A percentile compares a stretch with the other conserved stretches of the same genome.
These are phyloP conservation scores for Metarhizium rileyi DNA, from an alignment of 2,329 filamentous ascomycete genomes.

Conservation along the genomic window DNA sequence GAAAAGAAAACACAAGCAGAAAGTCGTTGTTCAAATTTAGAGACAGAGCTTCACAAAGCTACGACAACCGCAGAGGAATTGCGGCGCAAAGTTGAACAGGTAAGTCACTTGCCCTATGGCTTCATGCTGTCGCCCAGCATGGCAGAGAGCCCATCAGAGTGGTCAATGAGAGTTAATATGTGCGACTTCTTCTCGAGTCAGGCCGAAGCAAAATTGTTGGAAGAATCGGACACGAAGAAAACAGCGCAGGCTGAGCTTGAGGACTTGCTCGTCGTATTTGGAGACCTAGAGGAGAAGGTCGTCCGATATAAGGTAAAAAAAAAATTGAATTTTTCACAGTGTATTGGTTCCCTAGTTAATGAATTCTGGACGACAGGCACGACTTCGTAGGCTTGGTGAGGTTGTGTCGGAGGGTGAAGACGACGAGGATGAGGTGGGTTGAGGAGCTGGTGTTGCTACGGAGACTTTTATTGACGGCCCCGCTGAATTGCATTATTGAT, in stretches of 20 bases:
- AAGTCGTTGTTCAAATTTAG: slow-evolving; percentile 15
- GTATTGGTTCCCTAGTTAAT: background rate
- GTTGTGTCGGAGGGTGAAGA: slow-evolving; percentile 55
- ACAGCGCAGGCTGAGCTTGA: slow-evolving; percentile 64
- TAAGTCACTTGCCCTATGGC: slow-evolving; percentile 8
- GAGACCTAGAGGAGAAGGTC: slow-evolving; percentile 69
- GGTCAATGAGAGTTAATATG: background rate
- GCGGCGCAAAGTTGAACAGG: slow-evolving; percentile 16
- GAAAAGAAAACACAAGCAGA: slow-evolving; percentile 15
- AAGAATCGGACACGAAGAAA: slow-evolving; percentile 52
- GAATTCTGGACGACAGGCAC: slow-evolving; percentile 29
- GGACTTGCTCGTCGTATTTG: slow-evolving; percentile 72
- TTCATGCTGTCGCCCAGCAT: background rate
- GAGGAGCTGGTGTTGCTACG: background rate
- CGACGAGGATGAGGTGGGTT: slow-evolving; percentile 15
- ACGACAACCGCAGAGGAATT: slow-evolving; percentile 12
- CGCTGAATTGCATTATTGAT: background rate
- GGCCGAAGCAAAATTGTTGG: slow-evolving; percentile 20
- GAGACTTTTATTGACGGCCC: background rate
- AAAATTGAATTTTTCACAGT: slow-evolving; percentile 15
- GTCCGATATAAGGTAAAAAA: slow-evolving; percentile 66
- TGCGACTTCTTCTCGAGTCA: slow-evolving; percentile 9
- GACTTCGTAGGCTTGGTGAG: slow-evolving; percentile 57
- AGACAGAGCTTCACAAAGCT: slow-evolving; percentile 17
- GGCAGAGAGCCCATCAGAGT: background rate